Evolutionary conservation across 768 basidiomycete species (phyloP).

Genomic region (Leucocoprinus birnbaumii): DNA sequence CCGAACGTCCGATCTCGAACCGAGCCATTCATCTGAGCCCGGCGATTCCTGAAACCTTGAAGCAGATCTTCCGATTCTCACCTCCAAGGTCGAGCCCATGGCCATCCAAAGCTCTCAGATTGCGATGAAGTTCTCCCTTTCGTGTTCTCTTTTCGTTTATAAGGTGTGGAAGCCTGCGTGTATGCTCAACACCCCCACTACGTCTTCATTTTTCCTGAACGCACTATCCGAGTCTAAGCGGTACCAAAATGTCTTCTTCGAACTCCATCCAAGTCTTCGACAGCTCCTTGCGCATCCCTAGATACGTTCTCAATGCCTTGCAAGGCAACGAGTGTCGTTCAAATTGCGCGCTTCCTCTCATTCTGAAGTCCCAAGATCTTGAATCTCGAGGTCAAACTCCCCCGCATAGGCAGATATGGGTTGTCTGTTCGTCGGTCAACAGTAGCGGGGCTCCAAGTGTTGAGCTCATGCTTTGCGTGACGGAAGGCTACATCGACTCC

Average conservation of each 20-base stretch:
- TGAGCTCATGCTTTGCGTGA: slow-evolving; percentile 59
- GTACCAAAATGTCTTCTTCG: not conserved
- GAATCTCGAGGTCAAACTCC: slow-evolving; percentile 13
- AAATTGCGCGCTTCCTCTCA: slow-evolving; percentile 38
- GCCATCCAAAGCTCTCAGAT: no score
- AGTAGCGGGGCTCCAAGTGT: slow-evolving; percentile 21
- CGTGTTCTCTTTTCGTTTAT: no score
- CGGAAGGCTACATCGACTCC: slow-evolving; percentile 46
- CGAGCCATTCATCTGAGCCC: no score
- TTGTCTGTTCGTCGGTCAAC: not conserved
- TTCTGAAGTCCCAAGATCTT: slow-evolving; percentile 24
- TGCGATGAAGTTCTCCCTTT: no score
- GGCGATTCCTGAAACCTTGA: no score
- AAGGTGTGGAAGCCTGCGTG: no score
- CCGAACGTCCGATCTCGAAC: no score
- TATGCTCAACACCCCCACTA: no score
- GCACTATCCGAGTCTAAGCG: no score
- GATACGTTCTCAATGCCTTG: slow-evolving; percentile 33
- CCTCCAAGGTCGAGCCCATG: no score
- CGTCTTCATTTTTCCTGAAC: no score
- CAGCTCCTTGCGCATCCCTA: slow-evolving; percentile 33
- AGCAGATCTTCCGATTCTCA: no score
- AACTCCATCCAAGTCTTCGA: slow-evolving; percentile 18
- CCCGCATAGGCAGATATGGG: slow-evolving; percentile 4
- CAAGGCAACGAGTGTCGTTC: slow-evolving; percentile 32